phyloP scores from a whole-genome alignment of 139 green algal genomes.

The Gonium pectorale region DNA sequence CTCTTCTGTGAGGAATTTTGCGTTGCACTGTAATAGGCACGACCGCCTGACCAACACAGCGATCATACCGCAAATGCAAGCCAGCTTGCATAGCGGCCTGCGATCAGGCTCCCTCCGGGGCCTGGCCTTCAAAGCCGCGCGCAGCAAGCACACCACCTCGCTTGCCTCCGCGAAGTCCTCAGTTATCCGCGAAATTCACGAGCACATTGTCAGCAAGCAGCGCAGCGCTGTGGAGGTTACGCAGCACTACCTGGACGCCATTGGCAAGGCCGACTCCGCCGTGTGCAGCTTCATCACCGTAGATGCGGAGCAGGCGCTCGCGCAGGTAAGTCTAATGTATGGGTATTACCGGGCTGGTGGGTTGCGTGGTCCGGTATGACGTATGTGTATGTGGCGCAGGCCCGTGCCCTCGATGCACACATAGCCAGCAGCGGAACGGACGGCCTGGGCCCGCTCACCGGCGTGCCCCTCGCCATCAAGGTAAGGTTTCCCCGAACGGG shows the following conservation, averaged over 20 bases:
- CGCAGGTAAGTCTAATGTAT: conserved; percentile 48
- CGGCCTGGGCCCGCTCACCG: conserved; percentile 71
- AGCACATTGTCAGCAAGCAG: conserved; percentile 52
- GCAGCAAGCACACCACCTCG: conserved; percentile 4
- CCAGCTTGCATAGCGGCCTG: neutral
- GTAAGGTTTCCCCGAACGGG: too few relatives aligned
- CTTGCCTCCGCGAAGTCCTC: conserved; percentile 5
- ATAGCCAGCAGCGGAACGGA: conserved; percentile 53
- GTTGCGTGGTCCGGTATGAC: too few relatives aligned
- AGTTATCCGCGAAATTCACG: conserved; percentile 58
- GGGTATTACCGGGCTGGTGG: too few relatives aligned
- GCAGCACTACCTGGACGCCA: conserved; percentile 58
- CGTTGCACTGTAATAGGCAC: neutral
- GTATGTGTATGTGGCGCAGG: conserved; percentile 46
- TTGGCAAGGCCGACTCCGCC: conserved; percentile 45
- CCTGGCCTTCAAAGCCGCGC: conserved; percentile 26
- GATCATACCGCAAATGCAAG: conserved; percentile 43
- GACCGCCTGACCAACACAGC: too few relatives aligned
- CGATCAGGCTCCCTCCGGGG: conserved; percentile 21
- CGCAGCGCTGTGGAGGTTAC: conserved; percentile 60
- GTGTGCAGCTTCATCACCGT: conserved; percentile 71
- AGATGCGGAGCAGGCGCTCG: conserved; percentile 56
- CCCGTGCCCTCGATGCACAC: conserved; percentile 64
- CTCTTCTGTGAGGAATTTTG: too few relatives aligned
- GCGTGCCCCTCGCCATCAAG: conserved; percentile 92